These are phyloP conservation scores for Diaporthe vaccinii DNA, from an alignment of 2,329 filamentous ascomycete species.

Conservation along the genomic window DNA sequence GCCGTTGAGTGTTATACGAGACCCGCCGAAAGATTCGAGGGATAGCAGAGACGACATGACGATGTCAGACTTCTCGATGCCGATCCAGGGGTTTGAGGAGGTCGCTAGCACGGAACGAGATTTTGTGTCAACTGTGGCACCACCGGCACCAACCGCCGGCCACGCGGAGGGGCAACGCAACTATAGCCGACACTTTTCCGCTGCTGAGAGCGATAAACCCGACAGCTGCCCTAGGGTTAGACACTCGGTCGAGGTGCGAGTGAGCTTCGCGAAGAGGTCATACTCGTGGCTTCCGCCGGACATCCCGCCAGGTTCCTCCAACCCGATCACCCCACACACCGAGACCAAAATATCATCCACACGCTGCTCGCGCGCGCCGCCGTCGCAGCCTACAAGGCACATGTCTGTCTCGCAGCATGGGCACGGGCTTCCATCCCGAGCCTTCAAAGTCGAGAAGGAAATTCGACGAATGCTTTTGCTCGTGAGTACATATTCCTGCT, in stretches of 20 bases:
- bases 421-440: background rate
- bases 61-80: slow-evolving; percentile 24
- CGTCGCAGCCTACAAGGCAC: background rate
- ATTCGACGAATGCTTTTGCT: slow-evolving; percentile 22
- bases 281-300: slow-evolving; percentile 27
- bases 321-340: background rate
- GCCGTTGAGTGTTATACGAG: background rate
- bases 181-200: background rate
- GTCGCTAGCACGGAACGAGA: background rate
- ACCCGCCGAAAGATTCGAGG: background rate
- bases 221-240: slow-evolving; percentile 20
- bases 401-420: background rate
- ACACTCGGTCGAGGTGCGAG: slow-evolving; percentile 21
- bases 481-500: background rate
- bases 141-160: background rate
- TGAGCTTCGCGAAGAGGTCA: slow-evolving; percentile 13
- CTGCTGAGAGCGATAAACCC: background rate
- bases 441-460: slow-evolving; percentile 21
- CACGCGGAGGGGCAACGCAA: slow-evolving; percentile 1
- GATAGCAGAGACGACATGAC: slow-evolving; percentile 10
- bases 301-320: background rate
- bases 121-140: background rate
- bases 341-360: slow-evolving; percentile 27
- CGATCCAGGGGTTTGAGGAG: slow-evolving; percentile 7
- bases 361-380: slow-evolving; percentile 13